A percentile compares a stretch with the other conserved stretches of the same genome.
Conservation (phyloP, 495 filamentous ascomycete genomes). For the Tuber brumale region DNA sequence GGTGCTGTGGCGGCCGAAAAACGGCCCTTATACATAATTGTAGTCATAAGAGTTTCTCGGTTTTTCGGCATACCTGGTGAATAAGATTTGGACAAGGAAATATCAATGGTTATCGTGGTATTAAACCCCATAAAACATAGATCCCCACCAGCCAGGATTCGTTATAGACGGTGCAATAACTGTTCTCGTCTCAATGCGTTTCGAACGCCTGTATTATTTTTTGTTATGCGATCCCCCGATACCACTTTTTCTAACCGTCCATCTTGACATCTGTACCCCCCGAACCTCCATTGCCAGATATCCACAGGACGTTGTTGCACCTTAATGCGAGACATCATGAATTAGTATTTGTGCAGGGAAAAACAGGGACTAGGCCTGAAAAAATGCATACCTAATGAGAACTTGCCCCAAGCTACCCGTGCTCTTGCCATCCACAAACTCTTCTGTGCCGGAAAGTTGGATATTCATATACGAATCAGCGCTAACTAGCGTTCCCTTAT, state of each 20-base stretch:
- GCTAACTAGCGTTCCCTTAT: constrained; percentile 82
- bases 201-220: constrained; percentile 16
- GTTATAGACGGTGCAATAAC: neutral
- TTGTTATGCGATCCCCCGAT: constrained; percentile 8
- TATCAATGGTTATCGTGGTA: neutral
- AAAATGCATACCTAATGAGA: constrained; percentile 65
- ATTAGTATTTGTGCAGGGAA: constrained; percentile 1
- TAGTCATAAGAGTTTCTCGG: neutral
- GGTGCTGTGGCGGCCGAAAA: neutral
- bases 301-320: constrained; percentile 95
- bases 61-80: neutral
- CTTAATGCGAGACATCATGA: constrained; percentile 46
- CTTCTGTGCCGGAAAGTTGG: constrained; percentile 79
- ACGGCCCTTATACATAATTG: neutral
- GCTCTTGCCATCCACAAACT: constrained; percentile 82
- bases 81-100: neutral
- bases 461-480: constrained; percentile 99
- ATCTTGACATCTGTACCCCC: constrained; percentile 49
- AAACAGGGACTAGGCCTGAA: neutral
- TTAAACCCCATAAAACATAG: neutral
- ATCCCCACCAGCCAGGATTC: neutral
- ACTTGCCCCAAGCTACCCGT: constrained; percentile 81
- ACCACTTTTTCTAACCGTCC: constrained; percentile 42
- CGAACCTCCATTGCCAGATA: constrained; percentile 45
- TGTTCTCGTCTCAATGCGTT: neutral